Base-by-base conservation (phyloP, 352 stramenopile genomes). In the Plasmopara muralis region DNA sequence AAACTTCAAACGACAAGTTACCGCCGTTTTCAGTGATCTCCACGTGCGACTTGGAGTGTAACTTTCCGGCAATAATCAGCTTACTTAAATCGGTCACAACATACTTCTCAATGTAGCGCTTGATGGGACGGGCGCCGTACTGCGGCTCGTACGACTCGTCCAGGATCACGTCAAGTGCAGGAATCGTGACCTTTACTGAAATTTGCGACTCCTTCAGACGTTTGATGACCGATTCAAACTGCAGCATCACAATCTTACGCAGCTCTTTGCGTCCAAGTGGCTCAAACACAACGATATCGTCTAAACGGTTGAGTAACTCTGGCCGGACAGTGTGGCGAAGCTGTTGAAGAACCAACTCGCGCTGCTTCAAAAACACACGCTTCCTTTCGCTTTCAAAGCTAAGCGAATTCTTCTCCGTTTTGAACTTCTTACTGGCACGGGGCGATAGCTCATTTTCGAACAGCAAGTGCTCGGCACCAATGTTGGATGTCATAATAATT, bases 401-500 rank as follows among this genome's bases (percentile, higher is more conserved):
- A 4, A 62, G 18, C 5, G 49, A 57, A 9, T 70, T 46, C 0
- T 58, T 55, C 29, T 87, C 71, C 8, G 69, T 64, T 45, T 74
- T 73, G 25, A 71, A 57, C 55, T 88, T 89, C 62, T 90, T 93
- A 47, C 40, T 79, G 2, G 72, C 64, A 14, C 73, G 67, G 30
- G 73, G 72, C 0, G 43, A 47, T 1, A 85, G 9, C 1, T 75
- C 63, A 28, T 70, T 71, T 56, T 85, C 67, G 37, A 87, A 80
- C 10, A 97, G 67, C 38, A 98, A 67, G 31, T 89, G 85, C 53
- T 96, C 75, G 0, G 93, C 88, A n/a, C 95, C 95, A 57, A 98
- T 83, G 70, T 98, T 98, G 0, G 82, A 97, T 30, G 96, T 99
- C 68, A 99, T 84, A 66, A 99, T 98, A 43, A 99, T 88, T 42